Conservation (phyloP, 2,329 filamentous ascomycete species). For the Talaromyces sp. region DNA sequence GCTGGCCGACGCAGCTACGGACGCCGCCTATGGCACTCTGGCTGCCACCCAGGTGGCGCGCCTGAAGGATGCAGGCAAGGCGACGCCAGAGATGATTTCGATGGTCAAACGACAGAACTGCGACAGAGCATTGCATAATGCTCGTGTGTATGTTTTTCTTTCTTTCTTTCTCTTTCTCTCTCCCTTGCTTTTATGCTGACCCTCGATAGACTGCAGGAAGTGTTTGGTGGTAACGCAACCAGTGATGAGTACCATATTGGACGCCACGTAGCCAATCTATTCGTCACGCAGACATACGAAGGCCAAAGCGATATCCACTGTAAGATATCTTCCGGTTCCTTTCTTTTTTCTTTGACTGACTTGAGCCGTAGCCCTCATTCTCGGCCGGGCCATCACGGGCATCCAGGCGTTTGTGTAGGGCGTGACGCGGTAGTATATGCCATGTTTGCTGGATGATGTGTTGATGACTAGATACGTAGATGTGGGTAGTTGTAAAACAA, state of each 20-base stretch:
- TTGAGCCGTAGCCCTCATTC: constrained; percentile 54
- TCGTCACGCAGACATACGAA: constrained; percentile 97
- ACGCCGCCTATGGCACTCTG: constrained; percentile 85
- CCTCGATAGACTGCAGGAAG: constrained; percentile 69
- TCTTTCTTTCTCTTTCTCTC: not conserved
- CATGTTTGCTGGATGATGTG: not conserved
- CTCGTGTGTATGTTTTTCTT: constrained; percentile 53
- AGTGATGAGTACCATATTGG: constrained; percentile 96
- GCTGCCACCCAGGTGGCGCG: constrained; percentile 87
- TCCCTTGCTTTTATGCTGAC: not conserved
- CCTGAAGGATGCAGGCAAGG: constrained; percentile 86
- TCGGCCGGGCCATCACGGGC: constrained; percentile 66
- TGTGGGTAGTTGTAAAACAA: not conserved
- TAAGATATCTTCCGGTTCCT: constrained; percentile 47
- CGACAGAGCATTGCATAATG: constrained; percentile 76
- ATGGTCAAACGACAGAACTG: constrained; percentile 99
- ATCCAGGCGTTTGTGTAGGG: constrained; percentile 71
- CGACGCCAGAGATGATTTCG: constrained; percentile 89
- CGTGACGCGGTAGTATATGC: not conserved
- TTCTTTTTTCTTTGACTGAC: constrained; percentile 2
- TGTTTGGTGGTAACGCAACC: constrained; percentile 97
- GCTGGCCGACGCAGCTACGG: constrained; percentile 84
- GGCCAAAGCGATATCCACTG: constrained; percentile 97
- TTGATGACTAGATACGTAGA: not conserved
- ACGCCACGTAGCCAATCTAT: constrained; percentile 90